Percentiles rank a stretch among this genome's conserved stretches.
Conservation (phyloP, 2,329 filamentous ascomycete genomes). For the Penicillium paneum region DNA sequence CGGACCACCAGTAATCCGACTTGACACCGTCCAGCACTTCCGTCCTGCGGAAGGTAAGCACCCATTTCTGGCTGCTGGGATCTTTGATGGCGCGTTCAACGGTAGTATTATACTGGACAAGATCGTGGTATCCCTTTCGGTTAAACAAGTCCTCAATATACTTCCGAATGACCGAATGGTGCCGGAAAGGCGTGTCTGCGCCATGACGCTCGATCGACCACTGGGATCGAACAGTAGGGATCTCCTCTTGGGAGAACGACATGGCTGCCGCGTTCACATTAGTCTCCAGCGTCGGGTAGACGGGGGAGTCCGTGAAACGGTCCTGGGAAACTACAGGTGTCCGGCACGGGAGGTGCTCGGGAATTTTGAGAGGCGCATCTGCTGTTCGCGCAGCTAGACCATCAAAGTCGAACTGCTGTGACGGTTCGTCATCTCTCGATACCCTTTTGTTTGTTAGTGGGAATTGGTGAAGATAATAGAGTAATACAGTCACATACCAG, state of each 20-base stretch:
- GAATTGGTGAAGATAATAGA: not conserved
- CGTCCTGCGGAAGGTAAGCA: constrained; percentile 50
- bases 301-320: constrained; percentile 56
- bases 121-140: constrained; percentile 52
- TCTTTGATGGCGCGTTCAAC: constrained; percentile 56
- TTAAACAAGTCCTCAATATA: constrained; percentile 57
- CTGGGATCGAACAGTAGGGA: constrained; percentile 46
- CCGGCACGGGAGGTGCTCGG: constrained; percentile 48
- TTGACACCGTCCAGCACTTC: constrained; percentile 20
- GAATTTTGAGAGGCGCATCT: constrained; percentile 50
- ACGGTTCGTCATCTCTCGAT: constrained; percentile 35
- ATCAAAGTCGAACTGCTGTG: constrained; percentile 46
- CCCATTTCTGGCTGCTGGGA: constrained; percentile 52
- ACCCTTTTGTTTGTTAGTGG: constrained; percentile 22
- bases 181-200: constrained; percentile 58
- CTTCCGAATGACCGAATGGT: constrained; percentile 55
- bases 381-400: constrained; percentile 50
- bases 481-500: constrained; percentile 49
- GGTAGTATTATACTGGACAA: constrained; percentile 52
- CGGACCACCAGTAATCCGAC: constrained; percentile 60
- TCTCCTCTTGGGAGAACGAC: constrained; percentile 58
- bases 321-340: constrained; percentile 44
- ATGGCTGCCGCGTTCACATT: constrained; percentile 61
- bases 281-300: constrained; percentile 64
- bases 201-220: constrained; percentile 52